A percentile compares a stretch with the other conserved stretches of the same genome.
Evolutionary conservation across 495 filamentous ascomycete genomes (phyloP).

Genomic region (Aspergillus carlsbadensis): DNA sequence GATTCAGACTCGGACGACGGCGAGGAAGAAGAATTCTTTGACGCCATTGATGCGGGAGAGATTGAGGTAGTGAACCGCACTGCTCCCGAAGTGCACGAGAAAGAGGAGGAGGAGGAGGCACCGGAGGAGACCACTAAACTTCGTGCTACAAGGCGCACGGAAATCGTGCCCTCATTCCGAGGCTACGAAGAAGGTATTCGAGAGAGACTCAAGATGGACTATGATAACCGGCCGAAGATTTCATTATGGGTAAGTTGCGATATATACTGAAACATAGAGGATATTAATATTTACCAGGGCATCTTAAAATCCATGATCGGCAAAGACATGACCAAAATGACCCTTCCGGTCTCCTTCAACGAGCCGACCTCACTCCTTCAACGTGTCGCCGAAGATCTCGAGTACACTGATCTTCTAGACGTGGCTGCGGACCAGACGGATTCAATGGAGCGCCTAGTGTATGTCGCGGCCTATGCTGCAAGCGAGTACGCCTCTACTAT

Average conservation of each 20-base stretch:
- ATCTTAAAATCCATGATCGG: constrained; percentile 99
- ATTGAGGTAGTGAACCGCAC: constrained; percentile 70
- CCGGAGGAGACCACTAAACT: constrained; percentile 46
- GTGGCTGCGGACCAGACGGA: constrained; percentile 82
- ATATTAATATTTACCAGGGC: constrained; percentile 55
- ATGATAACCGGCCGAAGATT: constrained; percentile 89
- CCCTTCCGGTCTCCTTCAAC: constrained; percentile 96
- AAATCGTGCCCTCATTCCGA: constrained; percentile 74
- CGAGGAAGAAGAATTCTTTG: constrained; percentile 93
- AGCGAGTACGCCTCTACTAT: constrained; percentile 97
- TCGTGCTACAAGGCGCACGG: constrained; percentile 46
- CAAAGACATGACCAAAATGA: constrained; percentile 99
- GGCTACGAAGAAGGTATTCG: constrained; percentile 89
- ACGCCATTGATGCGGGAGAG: constrained; percentile 91
- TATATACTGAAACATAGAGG: not conserved
- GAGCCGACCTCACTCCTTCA: constrained; percentile 97
- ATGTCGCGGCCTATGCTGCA: constrained; percentile 92
- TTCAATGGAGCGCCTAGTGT: constrained; percentile 90
- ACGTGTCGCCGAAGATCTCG: constrained; percentile 94
- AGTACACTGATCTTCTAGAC: constrained; percentile 92
- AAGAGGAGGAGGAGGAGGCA: constrained; percentile 42
- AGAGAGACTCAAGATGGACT: constrained; percentile 79
- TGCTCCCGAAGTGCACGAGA: constrained; percentile 42
- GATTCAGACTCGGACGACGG: constrained; percentile 80
- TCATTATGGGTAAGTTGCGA: constrained; percentile 79